A percentile compares a stretch with the other conserved stretches of the same genome.
These are phyloP conservation scores for Candida broadrunensis DNA, from an alignment of 805 yeast species.

Conservation along the genomic window DNA sequence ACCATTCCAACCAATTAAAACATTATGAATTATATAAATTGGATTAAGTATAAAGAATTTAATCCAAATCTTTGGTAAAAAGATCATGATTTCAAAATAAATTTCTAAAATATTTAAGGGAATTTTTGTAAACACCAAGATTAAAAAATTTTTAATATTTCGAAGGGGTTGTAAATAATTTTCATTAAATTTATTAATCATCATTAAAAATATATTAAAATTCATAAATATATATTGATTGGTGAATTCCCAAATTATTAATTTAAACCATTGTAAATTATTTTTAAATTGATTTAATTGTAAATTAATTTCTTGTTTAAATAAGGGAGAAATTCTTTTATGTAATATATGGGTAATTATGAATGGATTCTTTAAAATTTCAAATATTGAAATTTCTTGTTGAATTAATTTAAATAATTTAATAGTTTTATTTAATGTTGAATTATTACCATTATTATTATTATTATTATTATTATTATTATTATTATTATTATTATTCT, in stretches of 20 bases:
- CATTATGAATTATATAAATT: constrained; percentile 4
- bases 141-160: not conserved
- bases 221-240: not conserved
- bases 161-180: not conserved
- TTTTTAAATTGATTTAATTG: not conserved
- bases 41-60: constrained; percentile 15
- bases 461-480: not conserved
- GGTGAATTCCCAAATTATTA: not conserved
- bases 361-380: constrained; percentile 1
- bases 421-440: not conserved
- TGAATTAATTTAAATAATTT: not conserved
- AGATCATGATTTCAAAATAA: constrained; percentile 12
- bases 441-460: not conserved
- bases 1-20: not conserved
- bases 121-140: constrained; percentile 4
- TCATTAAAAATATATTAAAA: not conserved
- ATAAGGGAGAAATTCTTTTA: not conserved
- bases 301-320: not conserved
- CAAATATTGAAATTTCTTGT: not conserved
- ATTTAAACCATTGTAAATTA: not conserved
- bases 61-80: constrained; percentile 19
- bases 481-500: no score
- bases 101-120: constrained; percentile 15
- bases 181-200: not conserved
- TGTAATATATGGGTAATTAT: constrained; percentile 6